Evolutionary conservation across 1,139 yeast species (phyloP).

Genomic region (Lodderomyces parapsilosis): DNA sequence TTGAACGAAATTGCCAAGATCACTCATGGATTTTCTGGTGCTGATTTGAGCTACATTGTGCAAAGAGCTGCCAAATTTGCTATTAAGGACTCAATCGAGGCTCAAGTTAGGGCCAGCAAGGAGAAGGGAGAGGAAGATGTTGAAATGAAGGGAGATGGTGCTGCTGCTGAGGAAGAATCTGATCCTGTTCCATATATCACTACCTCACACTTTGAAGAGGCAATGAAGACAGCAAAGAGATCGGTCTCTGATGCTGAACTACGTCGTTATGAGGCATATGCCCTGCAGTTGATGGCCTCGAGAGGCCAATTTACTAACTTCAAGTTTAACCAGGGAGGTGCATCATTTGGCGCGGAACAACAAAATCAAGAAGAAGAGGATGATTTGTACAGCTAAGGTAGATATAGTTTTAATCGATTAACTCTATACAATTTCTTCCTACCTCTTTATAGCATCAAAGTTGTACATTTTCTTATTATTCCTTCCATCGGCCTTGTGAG

Average conservation of each 20-base stretch:
- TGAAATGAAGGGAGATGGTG: conserved; percentile 48
- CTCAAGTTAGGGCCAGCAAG: conserved; percentile 56
- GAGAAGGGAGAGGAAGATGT: conserved; percentile 63
- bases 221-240: conserved; percentile 98
- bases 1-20: conserved; percentile 85
- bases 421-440: neutral
- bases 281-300: conserved; percentile 93
- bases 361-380: conserved; percentile 82
- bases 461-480: conserved; percentile 34
- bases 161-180: conserved; percentile 57
- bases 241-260: conserved; percentile 96
- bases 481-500: conserved; percentile 21
- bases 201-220: conserved; percentile 93
- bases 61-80: conserved; percentile 99
- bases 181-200: conserved; percentile 97
- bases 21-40: conserved; percentile 98
- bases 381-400: conserved; percentile 88
- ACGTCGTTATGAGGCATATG: conserved; percentile 98
- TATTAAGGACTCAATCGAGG: conserved; percentile 95
- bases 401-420: neutral
- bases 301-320: conserved; percentile 88
- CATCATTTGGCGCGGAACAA: conserved; percentile 40
- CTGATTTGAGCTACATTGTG: conserved; percentile 94
- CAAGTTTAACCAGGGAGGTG: conserved; percentile 51
- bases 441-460: conserved; percentile 22